A percentile compares a stretch with the other conserved stretches of the same genome.
Conservation (phyloP, 2,329 filamentous ascomycete species). For the Trichoderma sp. region DNA sequence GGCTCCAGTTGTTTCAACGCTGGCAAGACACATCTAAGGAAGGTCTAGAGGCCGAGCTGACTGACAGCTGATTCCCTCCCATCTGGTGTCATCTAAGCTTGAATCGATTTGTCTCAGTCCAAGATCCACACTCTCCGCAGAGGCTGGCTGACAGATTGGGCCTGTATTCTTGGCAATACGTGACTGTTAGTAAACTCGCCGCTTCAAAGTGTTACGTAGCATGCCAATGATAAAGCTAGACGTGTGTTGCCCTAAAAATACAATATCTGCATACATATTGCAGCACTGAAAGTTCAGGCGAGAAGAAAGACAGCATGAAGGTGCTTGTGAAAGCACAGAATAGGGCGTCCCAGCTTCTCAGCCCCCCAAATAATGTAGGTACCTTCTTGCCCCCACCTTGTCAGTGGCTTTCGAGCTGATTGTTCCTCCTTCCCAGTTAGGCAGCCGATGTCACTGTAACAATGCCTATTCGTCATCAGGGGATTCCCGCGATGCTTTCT, state of each 20-base stretch:
- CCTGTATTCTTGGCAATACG: background rate
- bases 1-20: background rate
- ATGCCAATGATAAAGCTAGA: background rate
- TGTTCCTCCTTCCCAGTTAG: constrained; percentile 17
- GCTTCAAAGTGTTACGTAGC: background rate
- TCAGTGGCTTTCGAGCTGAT: constrained; percentile 14
- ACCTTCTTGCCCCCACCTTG: constrained; percentile 10
- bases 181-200: background rate
- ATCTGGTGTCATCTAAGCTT: background rate
- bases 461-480: constrained; percentile 12
- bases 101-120: background rate
- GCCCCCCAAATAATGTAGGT: constrained; percentile 2
- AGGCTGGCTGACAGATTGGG: background rate
- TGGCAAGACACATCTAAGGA: background rate
- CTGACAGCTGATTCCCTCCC: background rate
- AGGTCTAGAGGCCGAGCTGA: background rate
- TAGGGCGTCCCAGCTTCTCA: background rate
- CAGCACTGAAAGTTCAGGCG: too few relatives aligned
- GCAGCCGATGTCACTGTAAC: constrained; percentile 18
- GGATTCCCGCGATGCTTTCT: background rate
- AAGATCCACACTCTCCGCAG: background rate
- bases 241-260: background rate
- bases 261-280: background rate
- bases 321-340: background rate
- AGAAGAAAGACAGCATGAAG: background rate